Conservation (phyloP, 148 eudicot species). For the Talinum fruticosum region DNA sequence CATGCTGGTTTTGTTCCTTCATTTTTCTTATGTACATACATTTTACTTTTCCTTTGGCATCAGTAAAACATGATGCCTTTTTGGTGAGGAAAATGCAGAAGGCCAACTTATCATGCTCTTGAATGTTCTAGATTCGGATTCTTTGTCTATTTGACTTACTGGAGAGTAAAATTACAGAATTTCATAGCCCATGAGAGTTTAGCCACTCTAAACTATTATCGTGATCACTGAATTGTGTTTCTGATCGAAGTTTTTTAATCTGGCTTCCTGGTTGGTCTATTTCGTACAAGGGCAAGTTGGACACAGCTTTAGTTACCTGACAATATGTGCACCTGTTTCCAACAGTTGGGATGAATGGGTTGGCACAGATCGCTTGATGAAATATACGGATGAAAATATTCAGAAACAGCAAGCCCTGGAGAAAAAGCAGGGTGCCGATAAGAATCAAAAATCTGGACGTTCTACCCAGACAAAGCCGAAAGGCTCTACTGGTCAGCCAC, state of each 20-base stretch:
- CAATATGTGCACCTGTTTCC: slow-evolving; percentile 30
- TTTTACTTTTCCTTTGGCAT: not conserved
- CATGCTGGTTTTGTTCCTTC: slow-evolving; percentile 2
- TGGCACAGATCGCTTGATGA: slow-evolving; percentile 76
- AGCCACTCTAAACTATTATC: not conserved
- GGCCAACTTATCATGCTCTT: not conserved
- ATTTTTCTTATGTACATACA: not conserved
- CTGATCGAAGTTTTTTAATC: not conserved
- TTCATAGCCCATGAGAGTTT: not conserved
- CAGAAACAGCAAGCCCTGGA: slow-evolving; percentile 81
- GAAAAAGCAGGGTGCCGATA: slow-evolving; percentile 81
- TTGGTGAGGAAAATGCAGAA: not conserved
- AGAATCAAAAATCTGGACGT: slow-evolving; percentile 71
- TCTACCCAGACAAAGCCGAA: slow-evolving; percentile 71
- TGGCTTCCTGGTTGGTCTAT: not conserved
- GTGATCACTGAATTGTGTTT: not conserved
- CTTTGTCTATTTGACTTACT: not conserved
- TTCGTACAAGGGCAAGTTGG: slow-evolving; percentile 9
- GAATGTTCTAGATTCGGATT: not conserved
- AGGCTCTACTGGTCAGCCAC: slow-evolving; percentile 55
- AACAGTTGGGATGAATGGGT: slow-evolving; percentile 99
- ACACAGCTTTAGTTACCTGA: slow-evolving; percentile 21
- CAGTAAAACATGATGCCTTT: not conserved
- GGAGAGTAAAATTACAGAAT: not conserved
- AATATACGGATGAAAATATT: slow-evolving; percentile 68